phyloP scores from a whole-genome alignment of 441 rosid genomes.

The Rhodomyrtus psidioides region DNA sequence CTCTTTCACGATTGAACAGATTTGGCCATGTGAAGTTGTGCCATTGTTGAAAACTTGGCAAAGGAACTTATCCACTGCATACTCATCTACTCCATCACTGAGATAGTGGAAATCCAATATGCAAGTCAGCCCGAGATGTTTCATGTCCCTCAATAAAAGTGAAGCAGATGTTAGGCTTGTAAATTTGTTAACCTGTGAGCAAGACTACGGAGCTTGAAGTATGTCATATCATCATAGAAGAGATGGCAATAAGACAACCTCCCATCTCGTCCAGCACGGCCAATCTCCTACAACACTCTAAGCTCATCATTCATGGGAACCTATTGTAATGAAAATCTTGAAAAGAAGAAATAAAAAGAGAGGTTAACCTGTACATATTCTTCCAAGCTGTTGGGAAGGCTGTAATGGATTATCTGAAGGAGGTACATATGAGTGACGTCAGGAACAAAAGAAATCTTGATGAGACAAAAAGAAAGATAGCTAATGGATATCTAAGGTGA shows the following conservation, averaged over 20 bases:
- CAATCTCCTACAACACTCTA: slow-evolving; percentile 54
- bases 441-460: background rate
- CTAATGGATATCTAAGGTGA: background rate
- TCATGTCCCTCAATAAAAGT: slow-evolving; percentile 1
- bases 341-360: slow-evolving; percentile 8
- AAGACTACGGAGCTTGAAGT: slow-evolving; percentile 87
- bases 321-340: background rate
- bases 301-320: slow-evolving; percentile 7
- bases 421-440: background rate
- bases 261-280: slow-evolving; percentile 98
- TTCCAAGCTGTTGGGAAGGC: slow-evolving; percentile 96
- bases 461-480: background rate
- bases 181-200: slow-evolving; percentile 53
- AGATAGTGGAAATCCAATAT: slow-evolving; percentile 4
- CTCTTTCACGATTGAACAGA: slow-evolving; percentile 60
- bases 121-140: slow-evolving; percentile 9
- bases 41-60: slow-evolving; percentile 49
- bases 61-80: slow-evolving; percentile 78
- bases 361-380: slow-evolving; percentile 88
- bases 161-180: background rate
- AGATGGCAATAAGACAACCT: slow-evolving; percentile 82
- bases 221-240: slow-evolving; percentile 62
- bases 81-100: slow-evolving; percentile 96
- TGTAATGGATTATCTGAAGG: slow-evolving; percentile 77
- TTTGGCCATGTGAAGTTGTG: slow-evolving; percentile 32